Base-by-base conservation (phyloP, 2,329 filamentous ascomycete species). In the Fusarium oxysporum region DNA sequence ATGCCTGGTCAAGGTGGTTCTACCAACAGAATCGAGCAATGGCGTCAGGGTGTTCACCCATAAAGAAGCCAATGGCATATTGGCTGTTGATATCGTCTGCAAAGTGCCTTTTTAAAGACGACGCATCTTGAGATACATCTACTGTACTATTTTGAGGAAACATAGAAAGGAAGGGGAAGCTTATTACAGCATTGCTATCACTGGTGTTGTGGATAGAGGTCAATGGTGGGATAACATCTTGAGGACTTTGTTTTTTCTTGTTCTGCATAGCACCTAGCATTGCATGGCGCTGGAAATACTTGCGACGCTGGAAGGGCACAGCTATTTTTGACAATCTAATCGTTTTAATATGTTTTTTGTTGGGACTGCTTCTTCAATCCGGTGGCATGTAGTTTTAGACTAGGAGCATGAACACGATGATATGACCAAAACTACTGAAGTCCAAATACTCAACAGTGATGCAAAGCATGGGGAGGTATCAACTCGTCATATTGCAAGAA, bases 21-120 rank as follows among this genome's bases (percentile, higher is more conserved):
- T 6, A 70, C 79, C 70, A 82, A 83, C 53, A 79, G 81, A 40
- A 82, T 84, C 11, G 83, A 85, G 66, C 80, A 82, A 60, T 85
- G 84, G 84, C 79, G 84, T 47, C 83, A 84, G 59, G 78, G 83
- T 54, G 80, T 85, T 23, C 78, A 78, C 62, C 81, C 80, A 21
- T 83, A 63, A 78, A 37, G n/a, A 43, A 32, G 23, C 16, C 21
- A 32, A 33, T 23, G n/a, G 21, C 16, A 8, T 35, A 28, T 30
- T 8, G 40, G 19, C 23, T 57, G 25, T 53, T 30, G 33, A 45
- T 32, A 35, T n/a, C 38, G 43, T n/a, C 12, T 53, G 13, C 40
- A 62, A 41, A 38, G 28, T 23, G n/a, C 17, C 16, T 44, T 16
- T 17, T 16, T 8, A 43, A 47, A 25, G 30, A 44, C 40, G 38